A percentile compares a stretch with the other conserved stretches of the same genome.
These are phyloP conservation scores for Pholiota molesta DNA, from an alignment of 768 basidiomycete genomes.

Conservation along the genomic window DNA sequence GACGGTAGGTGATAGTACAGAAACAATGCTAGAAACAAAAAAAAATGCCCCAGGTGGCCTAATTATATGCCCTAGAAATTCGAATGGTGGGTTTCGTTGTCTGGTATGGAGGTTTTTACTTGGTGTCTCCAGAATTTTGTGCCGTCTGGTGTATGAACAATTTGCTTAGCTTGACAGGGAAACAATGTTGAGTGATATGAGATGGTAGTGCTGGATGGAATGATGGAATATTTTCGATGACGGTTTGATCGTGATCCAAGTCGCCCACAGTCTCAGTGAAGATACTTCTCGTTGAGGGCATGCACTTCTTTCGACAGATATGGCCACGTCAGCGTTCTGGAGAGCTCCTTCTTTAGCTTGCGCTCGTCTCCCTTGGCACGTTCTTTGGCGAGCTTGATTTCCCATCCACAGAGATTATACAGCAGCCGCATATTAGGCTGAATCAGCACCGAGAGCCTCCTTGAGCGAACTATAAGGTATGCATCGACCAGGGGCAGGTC, in stretches of 20 bases:
- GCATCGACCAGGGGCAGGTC: conserved; percentile 87
- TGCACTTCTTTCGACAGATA: conserved; percentile 86
- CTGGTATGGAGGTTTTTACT: not conserved
- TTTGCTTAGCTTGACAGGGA: not conserved
- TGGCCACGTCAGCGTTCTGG: conserved; percentile 79
- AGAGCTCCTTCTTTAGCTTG: conserved; percentile 59
- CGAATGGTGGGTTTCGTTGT: not conserved
- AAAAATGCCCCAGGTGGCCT: not conserved
- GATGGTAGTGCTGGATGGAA: not conserved
- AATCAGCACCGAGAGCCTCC: conserved; percentile 86
- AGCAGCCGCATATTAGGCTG: conserved; percentile 96
- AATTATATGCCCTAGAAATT: conserved; percentile 5
- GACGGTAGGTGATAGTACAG: conserved; percentile 1
- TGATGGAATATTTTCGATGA: not conserved
- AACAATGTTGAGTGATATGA: not conserved
- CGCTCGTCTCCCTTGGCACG: conserved; percentile 57
- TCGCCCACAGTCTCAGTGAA: conserved; percentile 32
- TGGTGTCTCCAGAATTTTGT: not conserved
- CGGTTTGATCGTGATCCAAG: too few relatives aligned
- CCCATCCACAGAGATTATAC: conserved; percentile 95
- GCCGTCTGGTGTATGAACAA: not conserved
- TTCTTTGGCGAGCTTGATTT: conserved; percentile 85
- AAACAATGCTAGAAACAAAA: not conserved
- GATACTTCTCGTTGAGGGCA: conserved; percentile 83
- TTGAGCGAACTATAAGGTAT: conserved; percentile 89